These are phyloP conservation scores for Termitomyces sp. DNA, from an alignment of 768 basidiomycete genomes.

Conservation along the genomic window DNA sequence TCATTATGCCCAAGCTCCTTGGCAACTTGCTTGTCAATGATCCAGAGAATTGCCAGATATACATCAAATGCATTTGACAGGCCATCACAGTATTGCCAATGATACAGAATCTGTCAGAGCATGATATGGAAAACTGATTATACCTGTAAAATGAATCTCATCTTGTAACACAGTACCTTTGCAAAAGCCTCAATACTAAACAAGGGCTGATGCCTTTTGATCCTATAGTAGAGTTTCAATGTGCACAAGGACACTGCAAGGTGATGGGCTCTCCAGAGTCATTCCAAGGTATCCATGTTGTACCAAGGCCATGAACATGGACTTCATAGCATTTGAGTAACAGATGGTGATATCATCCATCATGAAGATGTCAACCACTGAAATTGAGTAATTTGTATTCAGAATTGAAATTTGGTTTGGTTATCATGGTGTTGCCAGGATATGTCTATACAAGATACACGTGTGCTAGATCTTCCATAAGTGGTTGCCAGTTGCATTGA, in stretches of 20 bases:
- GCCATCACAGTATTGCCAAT: background rate
- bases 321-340: too few species aligned
- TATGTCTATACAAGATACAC: too few species aligned
- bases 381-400: background rate
- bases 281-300: background rate
- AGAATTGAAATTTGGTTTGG: background rate
- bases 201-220: background rate
- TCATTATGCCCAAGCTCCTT: background rate
- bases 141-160: background rate
- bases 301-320: background rate
- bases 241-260: background rate
- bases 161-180: background rate
- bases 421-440: background rate
- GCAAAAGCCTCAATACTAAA: slow-evolving; percentile 21
- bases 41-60: slow-evolving; percentile 30
- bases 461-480: too few species aligned
- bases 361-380: background rate
- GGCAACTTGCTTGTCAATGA: background rate
- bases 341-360: background rate
- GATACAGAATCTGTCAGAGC: background rate
- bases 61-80: slow-evolving; percentile 23
- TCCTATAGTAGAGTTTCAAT: background rate
- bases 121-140: too few species aligned
- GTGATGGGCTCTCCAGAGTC: background rate
- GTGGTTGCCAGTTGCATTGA: background rate